Evolutionary conservation across 78 protist species (phyloP), one percentile per base, ranked within the genome.

Genomic region (Dictyostelium purpureum): DNA sequence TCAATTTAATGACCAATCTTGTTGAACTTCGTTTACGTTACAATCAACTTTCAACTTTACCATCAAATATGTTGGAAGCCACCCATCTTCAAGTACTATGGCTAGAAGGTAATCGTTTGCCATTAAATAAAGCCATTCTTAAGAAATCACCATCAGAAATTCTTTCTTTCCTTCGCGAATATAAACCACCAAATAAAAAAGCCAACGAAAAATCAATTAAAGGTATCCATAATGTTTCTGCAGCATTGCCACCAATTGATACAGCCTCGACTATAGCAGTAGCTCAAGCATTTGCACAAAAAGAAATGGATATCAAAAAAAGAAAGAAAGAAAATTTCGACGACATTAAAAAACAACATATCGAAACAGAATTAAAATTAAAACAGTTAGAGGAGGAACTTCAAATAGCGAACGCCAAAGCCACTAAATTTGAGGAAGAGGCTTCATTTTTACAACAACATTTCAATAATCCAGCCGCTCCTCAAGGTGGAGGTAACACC

Each of bases 351-450:
- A 83, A 83, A 45, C 79, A 83, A 47, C 89, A 80, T n/a, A 65
- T 80, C 6, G 89, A 80, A 26, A 52, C 78, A 31, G 89, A 80
- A 18, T 35, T 71, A 1, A 63, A 80, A 38, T 56, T 83, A 21
- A 70, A 71, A 45, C 91, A 83, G 57, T 61, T 83, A 16, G 70
- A 83, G 70, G 91, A 83, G 49, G 91, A 83, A 42, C 24, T 83
- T 21, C 45, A 42, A 6, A 47, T 83, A 35, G 91, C 91, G 28
- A 83, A 83, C 57, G 91, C 91, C 31, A 83, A 83, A 47, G 91
- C 91, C n/a, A 73, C 91, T 56, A 83, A 83, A 61, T 73, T 83
- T 35, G 91, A 83, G 37, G 91, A 83, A 19, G 91, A 83, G 12
- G 91, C 91, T 43, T 67, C 91, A 37, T 49, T 83, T 33, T 65